A percentile compares a stretch with the other conserved stretches of the same genome.
phyloP scores from a whole-genome alignment of 129 eudicot species.

The Heracleum sosnowskyi region DNA sequence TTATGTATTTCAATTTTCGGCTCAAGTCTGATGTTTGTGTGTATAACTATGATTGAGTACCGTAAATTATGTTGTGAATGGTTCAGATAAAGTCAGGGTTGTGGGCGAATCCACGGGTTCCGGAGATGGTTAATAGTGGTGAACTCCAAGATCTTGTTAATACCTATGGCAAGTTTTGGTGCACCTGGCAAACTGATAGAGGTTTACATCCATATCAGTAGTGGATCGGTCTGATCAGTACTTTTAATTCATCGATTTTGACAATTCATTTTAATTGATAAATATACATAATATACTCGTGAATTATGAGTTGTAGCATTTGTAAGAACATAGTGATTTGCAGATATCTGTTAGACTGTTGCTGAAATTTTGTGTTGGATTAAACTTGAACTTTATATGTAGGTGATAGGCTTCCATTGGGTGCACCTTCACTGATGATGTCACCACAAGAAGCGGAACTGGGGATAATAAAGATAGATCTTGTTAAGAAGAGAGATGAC shows the following conservation, averaged over 20 bases:
- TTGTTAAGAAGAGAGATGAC: slow-evolving; percentile 50
- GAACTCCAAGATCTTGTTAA: slow-evolving; percentile 53
- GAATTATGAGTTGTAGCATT: background rate
- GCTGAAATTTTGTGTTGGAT: background rate
- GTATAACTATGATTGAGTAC: background rate
- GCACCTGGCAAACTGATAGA: slow-evolving; percentile 96
- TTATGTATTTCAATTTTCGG: background rate
- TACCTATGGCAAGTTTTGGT: slow-evolving; percentile 91
- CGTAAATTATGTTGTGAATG: background rate
- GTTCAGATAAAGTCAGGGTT: slow-evolving; percentile 65
- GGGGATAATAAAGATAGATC: slow-evolving; percentile 39
- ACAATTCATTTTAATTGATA: too few relatives aligned
- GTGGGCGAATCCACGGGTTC: slow-evolving; percentile 77
- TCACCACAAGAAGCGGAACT: slow-evolving; percentile 61
- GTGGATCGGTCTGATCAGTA: too few relatives aligned
- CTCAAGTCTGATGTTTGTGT: background rate
- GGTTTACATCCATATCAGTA: too few relatives aligned
- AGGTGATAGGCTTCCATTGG: slow-evolving; percentile 83
- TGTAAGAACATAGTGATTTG: too few relatives aligned
- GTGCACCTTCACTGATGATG: slow-evolving; percentile 91
- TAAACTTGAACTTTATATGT: background rate
- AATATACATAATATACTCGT: too few relatives aligned
- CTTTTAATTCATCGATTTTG: too few relatives aligned
- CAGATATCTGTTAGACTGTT: background rate
- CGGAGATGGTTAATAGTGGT: slow-evolving; percentile 50